Evolutionary conservation across 345 rosid genomes (phyloP).

Genomic region (Salix suchowensis): DNA sequence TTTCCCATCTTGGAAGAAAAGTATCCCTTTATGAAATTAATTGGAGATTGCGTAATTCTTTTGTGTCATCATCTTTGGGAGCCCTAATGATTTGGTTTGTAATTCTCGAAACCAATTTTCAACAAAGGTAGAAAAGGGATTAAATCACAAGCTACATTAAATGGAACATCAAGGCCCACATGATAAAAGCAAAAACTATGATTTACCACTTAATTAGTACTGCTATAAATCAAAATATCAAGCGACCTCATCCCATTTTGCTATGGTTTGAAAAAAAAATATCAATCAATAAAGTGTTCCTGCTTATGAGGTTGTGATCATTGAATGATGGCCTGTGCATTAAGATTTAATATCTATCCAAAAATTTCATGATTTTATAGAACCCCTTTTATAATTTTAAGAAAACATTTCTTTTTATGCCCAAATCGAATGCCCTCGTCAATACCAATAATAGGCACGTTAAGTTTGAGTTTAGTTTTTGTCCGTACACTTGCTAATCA

Average conservation of each 20-base stretch:
- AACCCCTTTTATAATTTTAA: too few relatives aligned
- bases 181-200: not conserved
- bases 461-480: too few relatives aligned
- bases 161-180: conserved; percentile 30
- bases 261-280: not conserved
- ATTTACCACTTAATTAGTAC: not conserved
- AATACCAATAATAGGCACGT: too few relatives aligned
- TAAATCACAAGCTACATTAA: conserved; percentile 17
- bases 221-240: not conserved
- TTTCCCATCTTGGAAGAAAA: conserved; percentile 36
- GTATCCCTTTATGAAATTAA: conserved; percentile 34
- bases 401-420: too few relatives aligned
- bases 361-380: too few relatives aligned
- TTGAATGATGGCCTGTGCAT: too few relatives aligned
- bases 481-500: too few relatives aligned
- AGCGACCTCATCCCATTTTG: not conserved
- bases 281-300: not conserved
- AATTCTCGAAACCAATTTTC: conserved; percentile 27
- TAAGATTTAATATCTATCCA: too few relatives aligned
- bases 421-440: too few relatives aligned
- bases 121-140: conserved; percentile 27
- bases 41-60: conserved; percentile 15
- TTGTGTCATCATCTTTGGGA: conserved; percentile 23
- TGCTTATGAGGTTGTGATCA: not conserved
- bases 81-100: conserved; percentile 33